These are phyloP conservation scores for Colletotrichum eremochloae DNA, from an alignment of 2,329 filamentous ascomycete genomes.

Conservation along the genomic window DNA sequence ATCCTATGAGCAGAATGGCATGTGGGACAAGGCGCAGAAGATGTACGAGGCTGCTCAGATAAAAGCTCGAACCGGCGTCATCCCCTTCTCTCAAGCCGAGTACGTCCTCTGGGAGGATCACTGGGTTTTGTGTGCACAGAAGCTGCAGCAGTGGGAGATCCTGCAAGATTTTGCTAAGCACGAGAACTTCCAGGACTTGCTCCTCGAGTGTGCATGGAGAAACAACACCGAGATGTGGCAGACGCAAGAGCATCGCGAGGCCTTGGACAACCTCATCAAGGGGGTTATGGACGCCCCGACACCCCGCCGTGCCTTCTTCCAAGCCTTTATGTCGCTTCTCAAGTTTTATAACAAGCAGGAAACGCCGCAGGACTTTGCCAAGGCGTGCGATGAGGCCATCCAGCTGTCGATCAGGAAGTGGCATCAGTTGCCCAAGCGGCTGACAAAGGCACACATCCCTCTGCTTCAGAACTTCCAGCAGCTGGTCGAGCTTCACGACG, in stretches of 20 bases:
- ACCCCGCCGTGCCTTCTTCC: conserved; percentile 94
- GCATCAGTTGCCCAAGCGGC: conserved; percentile 94
- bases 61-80: conserved; percentile 94
- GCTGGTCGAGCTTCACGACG: conserved; percentile 95
- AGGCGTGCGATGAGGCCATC: conserved; percentile 95
- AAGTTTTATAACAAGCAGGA: conserved; percentile 95
- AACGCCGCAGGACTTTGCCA: conserved; percentile 82
- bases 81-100: conserved; percentile 95
- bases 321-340: conserved; percentile 96
- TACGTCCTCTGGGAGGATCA: conserved; percentile 99
- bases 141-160: conserved; percentile 99
- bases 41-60: conserved; percentile 98
- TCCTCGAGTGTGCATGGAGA: conserved; percentile 95
- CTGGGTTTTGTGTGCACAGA: conserved; percentile 97
- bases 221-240: conserved; percentile 97
- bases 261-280: conserved; percentile 93
- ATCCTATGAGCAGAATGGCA: conserved; percentile 98
- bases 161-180: conserved; percentile 98
- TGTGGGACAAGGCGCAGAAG: conserved; percentile 99
- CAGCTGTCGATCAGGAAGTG: conserved; percentile 98
- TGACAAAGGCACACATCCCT: conserved; percentile 95
- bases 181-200: conserved; percentile 96
- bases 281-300: conserved; percentile 98
- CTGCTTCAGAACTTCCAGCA: conserved; percentile 98
- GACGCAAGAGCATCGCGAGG: conserved; percentile 85